Evolutionary conservation across 805 yeast genomes (phyloP).

Genomic region (Yamadazyma tumulicola): DNA sequence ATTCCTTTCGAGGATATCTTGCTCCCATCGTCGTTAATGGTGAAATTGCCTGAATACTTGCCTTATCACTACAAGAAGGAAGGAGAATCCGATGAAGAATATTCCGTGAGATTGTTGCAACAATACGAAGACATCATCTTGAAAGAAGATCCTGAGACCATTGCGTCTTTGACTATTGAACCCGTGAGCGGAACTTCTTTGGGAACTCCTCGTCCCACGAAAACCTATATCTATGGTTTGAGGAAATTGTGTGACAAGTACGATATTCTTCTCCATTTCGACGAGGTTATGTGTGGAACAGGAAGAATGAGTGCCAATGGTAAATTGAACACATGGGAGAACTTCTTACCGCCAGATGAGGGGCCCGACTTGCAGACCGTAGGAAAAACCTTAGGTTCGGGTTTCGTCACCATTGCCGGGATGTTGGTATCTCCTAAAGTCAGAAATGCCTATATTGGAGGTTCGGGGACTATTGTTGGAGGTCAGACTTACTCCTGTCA

Average conservation of each 20-base stretch:
- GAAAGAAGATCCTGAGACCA: constrained; percentile 25
- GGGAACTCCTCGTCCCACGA: constrained; percentile 26
- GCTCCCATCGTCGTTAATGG: constrained; percentile 15
- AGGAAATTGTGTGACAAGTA: constrained; percentile 29
- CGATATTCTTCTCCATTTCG: constrained; percentile 27
- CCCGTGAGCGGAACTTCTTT: constrained; percentile 26
- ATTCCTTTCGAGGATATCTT: constrained; percentile 20
- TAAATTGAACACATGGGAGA: constrained; percentile 29
- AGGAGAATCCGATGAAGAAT: constrained; percentile 19
- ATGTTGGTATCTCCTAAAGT: constrained; percentile 26
- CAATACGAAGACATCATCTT: constrained; percentile 21
- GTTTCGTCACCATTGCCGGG: constrained; percentile 29
- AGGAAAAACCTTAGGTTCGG: constrained; percentile 30
- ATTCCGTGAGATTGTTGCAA: constrained; percentile 19
- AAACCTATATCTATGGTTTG: constrained; percentile 24
- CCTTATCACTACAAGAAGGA: constrained; percentile 28
- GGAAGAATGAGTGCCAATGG: constrained; percentile 27
- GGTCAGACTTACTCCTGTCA: constrained; percentile 25
- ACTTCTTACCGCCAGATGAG: constrained; percentile 20
- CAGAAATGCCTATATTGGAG: constrained; percentile 17
- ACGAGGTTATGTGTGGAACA: constrained; percentile 37
- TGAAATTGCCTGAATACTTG: constrained; percentile 20
- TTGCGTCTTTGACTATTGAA: constrained; percentile 24
- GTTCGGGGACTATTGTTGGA: constrained; percentile 20
- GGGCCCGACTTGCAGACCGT: constrained; percentile 32